A percentile compares a stretch with the other conserved stretches of the same genome.
These are phyloP conservation scores for Zygotorulaspora chibaensis DNA, from an alignment of 805 yeast genomes.

Conservation along the genomic window DNA sequence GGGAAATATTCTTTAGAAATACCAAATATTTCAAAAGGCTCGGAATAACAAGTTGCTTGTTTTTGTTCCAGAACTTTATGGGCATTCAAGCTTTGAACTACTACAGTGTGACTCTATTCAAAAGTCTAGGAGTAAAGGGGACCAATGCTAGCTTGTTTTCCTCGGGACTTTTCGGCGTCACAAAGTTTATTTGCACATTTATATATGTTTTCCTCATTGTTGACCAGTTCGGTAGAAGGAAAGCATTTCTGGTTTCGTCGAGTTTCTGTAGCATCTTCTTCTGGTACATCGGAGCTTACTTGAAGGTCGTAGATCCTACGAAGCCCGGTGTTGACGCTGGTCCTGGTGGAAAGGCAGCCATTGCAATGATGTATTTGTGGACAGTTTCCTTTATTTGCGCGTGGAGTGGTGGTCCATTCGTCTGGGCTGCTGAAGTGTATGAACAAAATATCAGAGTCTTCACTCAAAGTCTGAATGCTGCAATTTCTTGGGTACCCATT, in stretches of 20 bases:
- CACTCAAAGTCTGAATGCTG: constrained; percentile 42
- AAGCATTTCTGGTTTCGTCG: constrained; percentile 39
- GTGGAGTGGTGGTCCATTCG: constrained; percentile 48
- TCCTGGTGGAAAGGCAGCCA: constrained; percentile 41
- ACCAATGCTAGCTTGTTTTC: constrained; percentile 44
- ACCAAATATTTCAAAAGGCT: constrained; percentile 36
- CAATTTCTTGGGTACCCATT: constrained; percentile 49
- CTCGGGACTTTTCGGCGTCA: constrained; percentile 51
- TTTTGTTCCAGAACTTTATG: constrained; percentile 43
- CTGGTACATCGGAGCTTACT: constrained; percentile 47
- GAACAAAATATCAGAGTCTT: constrained; percentile 42
- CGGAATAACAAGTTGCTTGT: constrained; percentile 37
- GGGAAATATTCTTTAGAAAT: constrained; percentile 32
- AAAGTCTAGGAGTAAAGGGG: constrained; percentile 46
- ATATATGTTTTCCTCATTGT: constrained; percentile 45
- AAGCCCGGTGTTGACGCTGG: constrained; percentile 28
- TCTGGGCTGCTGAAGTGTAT: constrained; percentile 45
- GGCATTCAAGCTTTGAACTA: constrained; percentile 51
- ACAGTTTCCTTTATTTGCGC: constrained; percentile 41
- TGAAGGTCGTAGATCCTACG: constrained; percentile 39
- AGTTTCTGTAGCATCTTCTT: constrained; percentile 42
- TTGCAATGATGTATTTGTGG: constrained; percentile 46
- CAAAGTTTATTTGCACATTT: constrained; percentile 43
- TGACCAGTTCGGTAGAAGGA: constrained; percentile 45
- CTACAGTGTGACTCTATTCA: constrained; percentile 50